phyloP scores from a whole-genome alignment of 768 basidiomycete genomes.

The Tulasnella sp. region DNA sequence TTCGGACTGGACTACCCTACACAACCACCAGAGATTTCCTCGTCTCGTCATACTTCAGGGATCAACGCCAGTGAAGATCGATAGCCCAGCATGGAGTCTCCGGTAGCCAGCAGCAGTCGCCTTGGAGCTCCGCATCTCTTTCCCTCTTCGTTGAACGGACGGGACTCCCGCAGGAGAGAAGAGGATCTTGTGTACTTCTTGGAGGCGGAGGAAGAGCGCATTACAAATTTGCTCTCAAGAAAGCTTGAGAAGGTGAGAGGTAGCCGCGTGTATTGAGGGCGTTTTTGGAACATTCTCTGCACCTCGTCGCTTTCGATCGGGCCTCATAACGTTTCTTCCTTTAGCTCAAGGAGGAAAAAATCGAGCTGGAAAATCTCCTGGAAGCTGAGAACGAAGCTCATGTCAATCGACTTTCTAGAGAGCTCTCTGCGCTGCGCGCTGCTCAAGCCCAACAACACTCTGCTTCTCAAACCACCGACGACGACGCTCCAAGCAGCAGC shows the following conservation, averaged over 20 bases:
- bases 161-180: conserved; percentile 44
- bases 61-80: background rate
- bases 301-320: background rate
- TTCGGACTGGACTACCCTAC: background rate
- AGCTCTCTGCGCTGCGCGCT: conserved; percentile 60
- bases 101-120: conserved; percentile 39
- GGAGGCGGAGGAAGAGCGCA: conserved; percentile 86
- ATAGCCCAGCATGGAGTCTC: conserved; percentile 37
- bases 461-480: background rate
- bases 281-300: background rate
- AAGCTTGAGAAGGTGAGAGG: conserved; percentile 70
- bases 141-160: conserved; percentile 45
- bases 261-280: background rate
- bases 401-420: conserved; percentile 69
- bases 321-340: background rate
- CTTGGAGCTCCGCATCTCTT: conserved; percentile 49
- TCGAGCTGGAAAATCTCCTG: conserved; percentile 71
- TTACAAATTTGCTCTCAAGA: conserved; percentile 74
- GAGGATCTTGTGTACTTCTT: conserved; percentile 84
- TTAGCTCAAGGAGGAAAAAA: conserved; percentile 80
- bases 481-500: conserved; percentile 19
- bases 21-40: conserved; percentile 5
- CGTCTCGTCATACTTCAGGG: background rate
- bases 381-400: conserved; percentile 85
- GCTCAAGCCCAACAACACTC: conserved; percentile 48